phyloP scores from a whole-genome alignment of 2,329 filamentous ascomycete species.

The Fusarium caatingaense region DNA sequence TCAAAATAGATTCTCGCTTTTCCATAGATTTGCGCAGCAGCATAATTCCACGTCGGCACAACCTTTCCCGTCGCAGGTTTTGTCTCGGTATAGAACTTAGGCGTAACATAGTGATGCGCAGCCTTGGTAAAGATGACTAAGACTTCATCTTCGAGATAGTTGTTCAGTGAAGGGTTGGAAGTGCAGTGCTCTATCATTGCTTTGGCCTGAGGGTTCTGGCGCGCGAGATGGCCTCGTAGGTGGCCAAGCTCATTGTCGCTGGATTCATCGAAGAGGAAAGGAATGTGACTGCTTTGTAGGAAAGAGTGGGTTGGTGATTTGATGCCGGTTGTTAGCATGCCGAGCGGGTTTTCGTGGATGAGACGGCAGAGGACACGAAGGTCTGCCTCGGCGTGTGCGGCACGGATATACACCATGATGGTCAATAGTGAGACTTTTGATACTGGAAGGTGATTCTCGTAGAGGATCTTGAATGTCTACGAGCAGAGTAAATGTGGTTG shows the following conservation, averaged over 20 bases:
- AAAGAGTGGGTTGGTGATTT: constrained; percentile 58
- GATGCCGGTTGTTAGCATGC: constrained; percentile 71
- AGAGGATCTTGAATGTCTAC: too few relatives aligned
- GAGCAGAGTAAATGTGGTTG: too few relatives aligned
- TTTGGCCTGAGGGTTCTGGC: constrained; percentile 72
- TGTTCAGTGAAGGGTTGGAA: constrained; percentile 7
- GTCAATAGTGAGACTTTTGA: rapidly evolving
- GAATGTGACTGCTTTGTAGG: constrained; percentile 71
- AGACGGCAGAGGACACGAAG: constrained; percentile 64
- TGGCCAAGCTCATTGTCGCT: constrained; percentile 53
- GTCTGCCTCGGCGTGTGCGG: constrained; percentile 61
- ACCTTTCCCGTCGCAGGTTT: constrained; percentile 74
- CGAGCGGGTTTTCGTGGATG: constrained; percentile 69
- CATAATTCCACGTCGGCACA: constrained; percentile 78
- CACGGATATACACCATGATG: constrained; percentile 32
- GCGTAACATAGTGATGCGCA: constrained; percentile 72
- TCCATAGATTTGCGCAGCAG: constrained; percentile 73
- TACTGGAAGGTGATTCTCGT: too few relatives aligned
- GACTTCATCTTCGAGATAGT: constrained; percentile 63
- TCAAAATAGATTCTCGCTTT: constrained; percentile 65
- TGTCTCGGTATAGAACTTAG: constrained; percentile 74
- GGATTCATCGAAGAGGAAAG: constrained; percentile 62
- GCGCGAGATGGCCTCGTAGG: constrained; percentile 71
- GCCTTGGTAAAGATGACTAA: constrained; percentile 71
- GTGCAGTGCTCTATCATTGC: constrained; percentile 62